Evolutionary conservation across 164 flowering plant genomes (phyloP).

Genomic region (Hamamelis virginiana): DNA sequence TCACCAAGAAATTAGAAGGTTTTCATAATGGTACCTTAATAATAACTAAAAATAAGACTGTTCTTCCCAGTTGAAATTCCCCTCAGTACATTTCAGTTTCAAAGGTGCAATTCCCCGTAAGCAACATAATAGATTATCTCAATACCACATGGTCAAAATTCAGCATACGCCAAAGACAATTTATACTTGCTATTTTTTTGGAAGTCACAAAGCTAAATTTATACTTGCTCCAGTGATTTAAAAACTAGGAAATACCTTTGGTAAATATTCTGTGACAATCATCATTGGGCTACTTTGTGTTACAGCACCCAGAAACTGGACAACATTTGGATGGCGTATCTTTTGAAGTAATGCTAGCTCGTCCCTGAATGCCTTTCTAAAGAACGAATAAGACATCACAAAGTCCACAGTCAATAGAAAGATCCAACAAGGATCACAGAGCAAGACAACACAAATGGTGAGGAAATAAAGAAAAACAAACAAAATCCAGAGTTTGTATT

Average conservation of each 20-base stretch:
- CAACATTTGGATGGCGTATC: slow-evolving; percentile 84
- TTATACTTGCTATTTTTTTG: too few species aligned
- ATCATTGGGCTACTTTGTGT: slow-evolving; percentile 87
- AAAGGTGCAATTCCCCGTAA: too few species aligned
- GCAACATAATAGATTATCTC: too few species aligned
- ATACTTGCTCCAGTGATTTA: neutral
- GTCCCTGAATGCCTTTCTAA: slow-evolving; percentile 71
- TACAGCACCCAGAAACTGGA: slow-evolving; percentile 88
- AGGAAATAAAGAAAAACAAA: neutral
- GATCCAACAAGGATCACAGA: neutral
- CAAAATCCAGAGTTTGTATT: neutral
- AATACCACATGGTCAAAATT: neutral
- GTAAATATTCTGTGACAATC: slow-evolving; percentile 79
- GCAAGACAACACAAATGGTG: neutral
- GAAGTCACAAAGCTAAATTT: neutral
- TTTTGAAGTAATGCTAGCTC: slow-evolving; percentile 82
- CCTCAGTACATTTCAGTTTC: too few species aligned
- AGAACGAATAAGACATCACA: slow-evolving; percentile 7
- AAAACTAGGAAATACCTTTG: slow-evolving; percentile 45
- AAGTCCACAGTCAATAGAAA: neutral
- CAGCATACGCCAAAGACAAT: neutral
- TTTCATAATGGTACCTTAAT: neutral
- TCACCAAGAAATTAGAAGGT: neutral
- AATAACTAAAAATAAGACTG: too few species aligned
- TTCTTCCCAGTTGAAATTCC: too few species aligned